Base-by-base conservation (phyloP, 2,329 filamentous ascomycete genomes). In the Stachybotrys chlorohalonatus region DNA sequence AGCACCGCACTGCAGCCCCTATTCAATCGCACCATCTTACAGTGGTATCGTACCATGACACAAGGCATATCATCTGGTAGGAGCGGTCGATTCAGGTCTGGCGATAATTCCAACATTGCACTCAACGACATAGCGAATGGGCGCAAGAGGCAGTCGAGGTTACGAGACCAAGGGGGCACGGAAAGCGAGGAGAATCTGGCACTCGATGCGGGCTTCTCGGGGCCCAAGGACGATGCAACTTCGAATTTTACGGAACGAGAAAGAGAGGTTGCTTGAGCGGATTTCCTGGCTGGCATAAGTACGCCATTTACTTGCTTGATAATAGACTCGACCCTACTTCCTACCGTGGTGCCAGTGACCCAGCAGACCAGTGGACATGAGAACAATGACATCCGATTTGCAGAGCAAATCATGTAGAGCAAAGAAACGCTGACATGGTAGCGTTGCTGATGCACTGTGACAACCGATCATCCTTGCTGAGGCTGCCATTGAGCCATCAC, bases 161-260 rank as follows among this genome's bases (percentile, higher is more conserved):
- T 36, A 2, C 52, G 49, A 1, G 53, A 54, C 31, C 42, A 50
- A 5, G 52, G 51, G 32, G 54, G 55, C 49, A 53, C 54, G 7
- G 54, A 57, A 11, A 57, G 56, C 13, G 54, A 57, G 36, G 56
- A 57, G 31, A 52, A 56, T 16, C 45, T 57, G 30, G 56, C 56
- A 1, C 55, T 49, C 52, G 54, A 57, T 9, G 24, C 24, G 24
- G 36, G 13, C 36, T 9, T 13, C 9, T 42, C 36, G 36, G 13
- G 36, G 36, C 13, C 36, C 36, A 42, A 42, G 5, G 36, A 42
- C 36, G 36, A 42, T 42, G 36, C 13, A 13, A 13, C 13, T 42
- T 42, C 36, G 36, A 9, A 42, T 9, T 9, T 13, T 9, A 42
- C 36, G 13, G 36, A 42, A 13, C 36, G 36, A 42, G 36, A 42